Conservation (phyloP, 352 stramenopile species). For the Globisporangium middletonii region DNA sequence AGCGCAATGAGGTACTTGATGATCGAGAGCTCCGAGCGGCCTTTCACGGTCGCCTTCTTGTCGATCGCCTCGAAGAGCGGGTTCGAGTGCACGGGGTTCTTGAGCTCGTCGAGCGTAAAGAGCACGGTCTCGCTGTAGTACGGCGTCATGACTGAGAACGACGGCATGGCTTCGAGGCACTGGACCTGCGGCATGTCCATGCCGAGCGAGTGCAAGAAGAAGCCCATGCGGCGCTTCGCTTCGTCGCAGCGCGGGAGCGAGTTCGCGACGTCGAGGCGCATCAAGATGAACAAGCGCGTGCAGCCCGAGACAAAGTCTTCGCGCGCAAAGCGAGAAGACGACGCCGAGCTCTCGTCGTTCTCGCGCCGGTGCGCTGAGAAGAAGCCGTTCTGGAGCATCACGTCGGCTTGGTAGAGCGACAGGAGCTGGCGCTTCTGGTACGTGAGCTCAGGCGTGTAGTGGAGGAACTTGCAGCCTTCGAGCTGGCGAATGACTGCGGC, state of each 20-base stretch:
- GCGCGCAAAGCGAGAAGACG: conserved; percentile 32
- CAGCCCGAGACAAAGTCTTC: conserved; percentile 74
- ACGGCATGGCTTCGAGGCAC: conserved; percentile 79
- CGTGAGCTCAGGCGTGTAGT: conserved; percentile 41
- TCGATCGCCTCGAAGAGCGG: conserved; percentile 74
- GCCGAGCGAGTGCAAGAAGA: conserved; percentile 79
- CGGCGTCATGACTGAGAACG: conserved; percentile 85
- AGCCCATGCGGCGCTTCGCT: conserved; percentile 79
- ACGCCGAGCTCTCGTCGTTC: conserved; percentile 23
- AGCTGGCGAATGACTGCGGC: conserved; percentile 37
- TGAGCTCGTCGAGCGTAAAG: conserved; percentile 84
- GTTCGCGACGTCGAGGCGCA: conserved; percentile 60
- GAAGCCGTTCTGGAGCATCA: conserved; percentile 43
- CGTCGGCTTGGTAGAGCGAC: conserved; percentile 63
- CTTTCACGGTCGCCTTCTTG: conserved; percentile 67
- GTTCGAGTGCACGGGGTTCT: conserved; percentile 76
- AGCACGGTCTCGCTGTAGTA: conserved; percentile 87
- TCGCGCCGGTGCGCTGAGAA: conserved; percentile 32
- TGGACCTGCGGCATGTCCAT: conserved; percentile 80
- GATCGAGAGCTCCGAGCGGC: conserved; percentile 72
- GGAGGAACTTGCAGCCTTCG: conserved; percentile 53
- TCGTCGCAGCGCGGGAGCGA: conserved; percentile 78
- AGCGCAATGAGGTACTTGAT: conserved; percentile 88
- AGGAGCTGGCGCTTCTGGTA: conserved; percentile 73
- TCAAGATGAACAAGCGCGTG: conserved; percentile 76